Conservation (phyloP, 768 basidiomycete genomes). For the Steccherinum ochraceum region DNA sequence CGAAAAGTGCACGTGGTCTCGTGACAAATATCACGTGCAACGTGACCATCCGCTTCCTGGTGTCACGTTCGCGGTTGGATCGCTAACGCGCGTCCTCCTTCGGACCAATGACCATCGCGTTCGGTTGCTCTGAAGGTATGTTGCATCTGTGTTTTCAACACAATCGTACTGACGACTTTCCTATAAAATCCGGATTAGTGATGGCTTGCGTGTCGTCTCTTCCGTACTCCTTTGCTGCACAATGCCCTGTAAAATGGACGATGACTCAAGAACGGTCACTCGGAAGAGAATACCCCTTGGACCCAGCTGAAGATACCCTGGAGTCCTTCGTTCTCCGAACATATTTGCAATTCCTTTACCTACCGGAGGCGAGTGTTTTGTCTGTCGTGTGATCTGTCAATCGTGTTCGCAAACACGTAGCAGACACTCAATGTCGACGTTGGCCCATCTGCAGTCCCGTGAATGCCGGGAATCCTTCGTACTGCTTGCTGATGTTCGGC, state of each 20-base stretch:
- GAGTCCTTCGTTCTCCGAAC: constrained; percentile 50
- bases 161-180: not conserved
- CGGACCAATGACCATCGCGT: constrained; percentile 5
- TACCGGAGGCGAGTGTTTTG: constrained; percentile 51
- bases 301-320: constrained; percentile 23
- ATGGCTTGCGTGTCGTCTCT: too few species aligned
- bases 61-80: not conserved
- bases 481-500: constrained; percentile 1
- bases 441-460: too few species aligned
- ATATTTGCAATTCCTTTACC: constrained; percentile 74
- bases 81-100: not conserved
- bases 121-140: not conserved
- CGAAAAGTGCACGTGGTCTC: too few species aligned
- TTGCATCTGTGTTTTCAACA: not conserved
- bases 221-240: too few species aligned
- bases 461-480: not conserved
- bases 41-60: not conserved
- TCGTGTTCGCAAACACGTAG: not conserved
- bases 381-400: not conserved
- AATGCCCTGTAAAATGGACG: constrained; percentile 41
- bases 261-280: constrained; percentile 52
- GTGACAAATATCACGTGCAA: not conserved
- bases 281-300: constrained; percentile 50
- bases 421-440: not conserved
- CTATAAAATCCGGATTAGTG: constrained; percentile 12